Evolutionary conservation across 1,284 basidiomycete genomes (phyloP), one percentile per base, ranked within the genome.

Genomic region (Termitomyces sp.): DNA sequence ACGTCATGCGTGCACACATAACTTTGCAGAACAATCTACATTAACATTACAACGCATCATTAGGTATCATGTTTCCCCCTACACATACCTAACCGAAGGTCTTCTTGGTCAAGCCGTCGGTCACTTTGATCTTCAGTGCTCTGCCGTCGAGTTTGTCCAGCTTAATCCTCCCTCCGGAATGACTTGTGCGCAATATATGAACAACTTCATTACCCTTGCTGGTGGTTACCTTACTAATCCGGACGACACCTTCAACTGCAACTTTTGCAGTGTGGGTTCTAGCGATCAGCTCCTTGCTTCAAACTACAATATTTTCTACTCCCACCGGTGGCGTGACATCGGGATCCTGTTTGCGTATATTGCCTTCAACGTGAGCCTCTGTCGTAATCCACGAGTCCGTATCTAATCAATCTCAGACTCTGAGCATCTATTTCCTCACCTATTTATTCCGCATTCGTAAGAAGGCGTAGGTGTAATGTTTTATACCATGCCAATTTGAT

Each of bases 141-240:
- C 74, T 8, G 49, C 70, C 1, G 59, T 69, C 14, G 86, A 89
- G 64, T 75, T 76, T 46, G 73, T 77, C 42, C 65, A 61, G 7
- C 64, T 86, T 56, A 66, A 73, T 14, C 82, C 88, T 0, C 87
- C 86, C 0, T 57, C 67, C 2, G 84, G 83, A 0, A 70, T 80
- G 62, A 85, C 78, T 0, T 92, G 88, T 61, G 62, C 59, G 0
- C 60, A 78, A 34, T 91, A 79, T 63, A 73, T 88, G 57, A 61
- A 68, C 18, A 59, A 64, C 0, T 90, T 75, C 64, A 81, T 86
- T 6, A 63, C 69, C 0, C 57, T 57, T 13, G 72, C 74, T 35
- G 82, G 81, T 0, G 89, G 86, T 1, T 91, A 91, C 68, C 62
- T 93, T 37, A 67, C 72, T 37, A 82, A 91, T 66, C 72, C 81